These are phyloP conservation scores for Stellera chamaejasme DNA, from an alignment of 345 rosid species.

Conservation along the genomic window DNA sequence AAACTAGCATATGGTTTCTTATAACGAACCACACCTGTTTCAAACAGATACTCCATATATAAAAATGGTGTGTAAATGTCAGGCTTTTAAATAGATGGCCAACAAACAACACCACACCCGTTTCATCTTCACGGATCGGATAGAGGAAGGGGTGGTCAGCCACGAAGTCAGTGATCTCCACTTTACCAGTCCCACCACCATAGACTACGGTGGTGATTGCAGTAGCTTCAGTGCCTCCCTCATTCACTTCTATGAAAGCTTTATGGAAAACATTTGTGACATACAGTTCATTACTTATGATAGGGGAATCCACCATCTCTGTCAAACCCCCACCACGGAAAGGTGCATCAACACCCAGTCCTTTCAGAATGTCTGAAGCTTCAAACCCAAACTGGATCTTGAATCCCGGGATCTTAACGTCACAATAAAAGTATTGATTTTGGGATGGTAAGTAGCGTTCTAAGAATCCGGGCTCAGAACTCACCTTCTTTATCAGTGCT, in stretches of 20 bases:
- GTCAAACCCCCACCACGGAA: constrained; percentile 49
- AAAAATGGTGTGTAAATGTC: constrained; percentile 4
- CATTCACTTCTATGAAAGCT: constrained; percentile 60
- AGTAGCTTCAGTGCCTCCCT: constrained; percentile 76
- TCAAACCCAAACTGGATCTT: constrained; percentile 51
- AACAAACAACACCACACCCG: constrained; percentile 50
- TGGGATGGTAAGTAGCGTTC: constrained; percentile 35
- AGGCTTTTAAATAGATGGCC: constrained; percentile 42
- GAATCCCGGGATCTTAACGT: constrained; percentile 55
- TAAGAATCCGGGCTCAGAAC: constrained; percentile 38
- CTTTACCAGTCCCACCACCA: neutral
- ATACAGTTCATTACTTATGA: constrained; percentile 20
- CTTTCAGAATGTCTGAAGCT: constrained; percentile 41
- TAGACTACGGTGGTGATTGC: constrained; percentile 39
- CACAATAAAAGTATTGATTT: constrained; percentile 22
- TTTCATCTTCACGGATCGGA: constrained; percentile 45
- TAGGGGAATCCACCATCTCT: constrained; percentile 50
- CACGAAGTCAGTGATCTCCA: constrained; percentile 34
- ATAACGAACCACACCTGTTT: too few species aligned
- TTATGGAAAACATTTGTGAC: constrained; percentile 56
- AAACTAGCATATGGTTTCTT: too few species aligned
- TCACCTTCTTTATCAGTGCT: constrained; percentile 36
- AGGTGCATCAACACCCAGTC: constrained; percentile 43
- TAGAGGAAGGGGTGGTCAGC: constrained; percentile 73
- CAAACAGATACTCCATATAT: neutral